phyloP scores from a whole-genome alignment of 495 filamentous ascomycete species.

The Talaromyces thailandensis region DNA sequence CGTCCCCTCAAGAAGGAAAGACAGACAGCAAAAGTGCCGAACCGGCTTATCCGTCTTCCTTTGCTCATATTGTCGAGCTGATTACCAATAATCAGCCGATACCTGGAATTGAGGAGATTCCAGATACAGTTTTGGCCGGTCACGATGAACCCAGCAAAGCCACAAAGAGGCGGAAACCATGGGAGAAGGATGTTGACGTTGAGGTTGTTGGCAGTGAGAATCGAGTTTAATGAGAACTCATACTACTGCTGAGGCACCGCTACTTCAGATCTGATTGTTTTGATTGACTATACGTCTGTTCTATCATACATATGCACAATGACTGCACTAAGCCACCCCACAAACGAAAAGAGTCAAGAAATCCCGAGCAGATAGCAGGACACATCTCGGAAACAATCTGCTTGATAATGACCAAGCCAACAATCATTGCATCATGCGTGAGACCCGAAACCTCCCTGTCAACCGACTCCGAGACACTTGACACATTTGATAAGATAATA shows the following conservation, averaged over 20 bases:
- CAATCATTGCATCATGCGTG: neutral
- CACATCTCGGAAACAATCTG: neutral
- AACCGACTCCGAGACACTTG: neutral
- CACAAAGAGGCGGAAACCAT: slow-evolving; percentile 62
- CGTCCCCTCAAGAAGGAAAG: neutral
- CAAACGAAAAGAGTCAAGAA: neutral
- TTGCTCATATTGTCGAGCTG: slow-evolving; percentile 81
- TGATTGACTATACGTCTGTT: neutral
- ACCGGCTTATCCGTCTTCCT: slow-evolving; percentile 72
- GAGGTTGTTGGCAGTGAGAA: neutral
- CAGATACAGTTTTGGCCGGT: slow-evolving; percentile 65
- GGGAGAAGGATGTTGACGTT: slow-evolving; percentile 49
- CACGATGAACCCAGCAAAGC: slow-evolving; percentile 44
- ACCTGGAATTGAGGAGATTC: slow-evolving; percentile 84
- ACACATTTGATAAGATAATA: slow-evolving; percentile 3
- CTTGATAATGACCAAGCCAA: neutral
- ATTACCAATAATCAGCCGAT: slow-evolving; percentile 78
- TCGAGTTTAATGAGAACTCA: neutral
- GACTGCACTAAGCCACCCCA: neutral
- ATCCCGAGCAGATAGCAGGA: neutral
- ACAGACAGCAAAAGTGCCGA: slow-evolving; percentile 15
- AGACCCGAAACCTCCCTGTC: neutral
- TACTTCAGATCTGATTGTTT: neutral
- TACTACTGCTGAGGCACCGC: neutral
- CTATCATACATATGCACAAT: slow-evolving; percentile 2